Evolutionary conservation across 1,284 basidiomycete species (phyloP).

Genomic region (Cryptococcus sp.): DNA sequence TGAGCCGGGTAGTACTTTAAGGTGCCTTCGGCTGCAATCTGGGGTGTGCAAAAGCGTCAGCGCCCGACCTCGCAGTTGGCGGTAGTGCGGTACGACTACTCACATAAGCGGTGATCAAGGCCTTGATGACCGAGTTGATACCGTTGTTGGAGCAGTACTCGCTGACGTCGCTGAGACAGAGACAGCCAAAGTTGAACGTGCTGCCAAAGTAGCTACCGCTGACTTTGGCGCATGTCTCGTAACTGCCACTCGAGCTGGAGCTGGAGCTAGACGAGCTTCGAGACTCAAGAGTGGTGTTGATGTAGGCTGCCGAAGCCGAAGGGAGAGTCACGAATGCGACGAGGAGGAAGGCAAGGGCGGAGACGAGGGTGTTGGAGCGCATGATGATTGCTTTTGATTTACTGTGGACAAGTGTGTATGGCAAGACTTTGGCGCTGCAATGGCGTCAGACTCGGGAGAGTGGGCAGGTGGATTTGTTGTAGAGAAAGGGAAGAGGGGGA

Average conservation of each 20-base stretch:
- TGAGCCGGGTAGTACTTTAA: conserved; percentile 29
- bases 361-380: conserved; percentile 1
- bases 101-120: conserved; percentile 25
- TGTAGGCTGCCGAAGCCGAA: conserved; percentile 11
- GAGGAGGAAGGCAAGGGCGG: conserved; percentile 10
- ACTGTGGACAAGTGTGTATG: too few species aligned
- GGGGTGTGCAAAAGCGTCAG: conserved; percentile 1
- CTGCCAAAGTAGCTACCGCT: conserved; percentile 17
- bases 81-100: conserved; percentile 8
- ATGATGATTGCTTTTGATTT: background rate
- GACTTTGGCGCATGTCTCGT: conserved; percentile 27
- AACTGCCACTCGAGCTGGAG: conserved; percentile 6
- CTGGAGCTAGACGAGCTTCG: conserved; percentile 9
- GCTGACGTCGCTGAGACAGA: conserved; percentile 34
- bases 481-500: too few species aligned
- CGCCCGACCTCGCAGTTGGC: background rate
- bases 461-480: too few species aligned
- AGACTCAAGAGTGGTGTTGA: conserved; percentile 18
- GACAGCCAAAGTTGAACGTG: conserved; percentile 40
- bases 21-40: conserved; percentile 17
- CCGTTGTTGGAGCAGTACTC: conserved; percentile 30
- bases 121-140: conserved; percentile 20
- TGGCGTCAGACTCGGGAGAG: too few species aligned
- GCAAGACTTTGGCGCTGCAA: too few species aligned
- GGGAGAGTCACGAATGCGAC: conserved; percentile 11